Conservation (phyloP, 2,329 filamentous ascomycete species). For the Grosmannia serpens region DNA sequence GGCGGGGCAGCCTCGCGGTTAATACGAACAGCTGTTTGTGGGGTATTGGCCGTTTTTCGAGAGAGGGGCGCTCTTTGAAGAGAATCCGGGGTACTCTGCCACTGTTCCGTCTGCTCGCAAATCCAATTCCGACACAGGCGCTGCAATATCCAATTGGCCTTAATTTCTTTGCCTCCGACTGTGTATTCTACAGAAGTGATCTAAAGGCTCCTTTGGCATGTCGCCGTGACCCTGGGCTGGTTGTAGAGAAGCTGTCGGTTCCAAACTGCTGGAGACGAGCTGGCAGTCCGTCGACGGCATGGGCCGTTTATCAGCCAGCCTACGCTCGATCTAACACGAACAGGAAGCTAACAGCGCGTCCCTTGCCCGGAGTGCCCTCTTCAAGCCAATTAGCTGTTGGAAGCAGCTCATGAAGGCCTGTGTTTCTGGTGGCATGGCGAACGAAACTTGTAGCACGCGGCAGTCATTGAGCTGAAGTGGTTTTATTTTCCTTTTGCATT, state of each 20-base stretch:
- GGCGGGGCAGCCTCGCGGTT: not conserved
- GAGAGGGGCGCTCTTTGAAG: not conserved
- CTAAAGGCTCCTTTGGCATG: not conserved
- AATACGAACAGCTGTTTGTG: not conserved
- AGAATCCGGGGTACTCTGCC: not conserved
- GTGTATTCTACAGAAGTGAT: too few relatives aligned
- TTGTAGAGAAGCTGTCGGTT: not conserved
- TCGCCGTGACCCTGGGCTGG: not conserved
- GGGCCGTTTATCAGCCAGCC: too few relatives aligned
- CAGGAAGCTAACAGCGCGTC: too few relatives aligned
- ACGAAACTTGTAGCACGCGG: not conserved
- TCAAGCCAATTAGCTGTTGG: too few relatives aligned
- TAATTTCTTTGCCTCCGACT: too few relatives aligned
- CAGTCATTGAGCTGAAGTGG: not conserved
- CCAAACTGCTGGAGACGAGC: too few relatives aligned
- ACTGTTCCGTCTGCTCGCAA: not conserved
- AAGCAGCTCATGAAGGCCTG: not conserved
- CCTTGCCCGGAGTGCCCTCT: too few relatives aligned
- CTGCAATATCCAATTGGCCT: not conserved
- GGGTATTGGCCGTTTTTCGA: not conserved
- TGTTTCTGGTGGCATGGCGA: not conserved
- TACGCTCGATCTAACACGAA: too few relatives aligned
- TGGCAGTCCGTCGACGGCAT: too few relatives aligned
- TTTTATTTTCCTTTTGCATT: constrained; percentile 1
- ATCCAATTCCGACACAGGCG: not conserved